Base-by-base conservation (phyloP, 2,329 filamentous ascomycete genomes). In the Magnaporthiopsis rhizophila region DNA sequence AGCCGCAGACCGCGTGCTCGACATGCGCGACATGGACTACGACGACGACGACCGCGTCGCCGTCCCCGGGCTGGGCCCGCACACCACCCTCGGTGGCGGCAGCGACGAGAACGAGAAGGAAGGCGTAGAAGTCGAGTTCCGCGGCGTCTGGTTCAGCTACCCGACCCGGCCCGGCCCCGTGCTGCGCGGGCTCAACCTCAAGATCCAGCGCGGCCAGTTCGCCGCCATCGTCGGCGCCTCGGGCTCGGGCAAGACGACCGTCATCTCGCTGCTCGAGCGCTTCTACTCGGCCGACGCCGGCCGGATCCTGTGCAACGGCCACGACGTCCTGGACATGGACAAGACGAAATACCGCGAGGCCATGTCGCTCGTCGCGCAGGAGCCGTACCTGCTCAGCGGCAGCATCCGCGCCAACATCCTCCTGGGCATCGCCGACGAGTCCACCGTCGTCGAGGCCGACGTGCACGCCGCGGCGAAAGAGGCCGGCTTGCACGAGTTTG, bases 401-500 rank as follows among this genome's bases (percentile, higher is more conserved):
- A 86, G 83, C 62, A 84, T 89, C 56, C 81, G 83, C 63, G 86
- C 89, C 70, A 89, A 89, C 69, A 88, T 89, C 65, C 81, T 88
- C 1, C 89, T 89, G 68, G 86, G 86, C 3, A 34, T 63, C 26
- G 50, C 57, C 9, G 62, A 63, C 36, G 56, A 59, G 57, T 58
- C 62, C 3, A 84, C 60, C 0, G 77, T 87, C 0, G 76, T 78
- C 0, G 80, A 85, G 2, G 80, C 79, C 62, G 74, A 79, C 62
- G 73, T 86, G 3, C 78, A 84, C 70, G 75, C 79, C 62, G 81
- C 77, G 32, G 86, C 83, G 67, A 79, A 79, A 65, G 82, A 85
- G 68, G 89, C 89, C 11, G 88, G 86, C 45, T 86, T 91, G 65
- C 83, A 89, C 72, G 88, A 90, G 45, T 92, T 91, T 72, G 86